Evolutionary conservation across 2,329 filamentous ascomycete species (phyloP), one percentile per base, ranked within the genome.

Genomic region (Pseudocercospora cruenta): DNA sequence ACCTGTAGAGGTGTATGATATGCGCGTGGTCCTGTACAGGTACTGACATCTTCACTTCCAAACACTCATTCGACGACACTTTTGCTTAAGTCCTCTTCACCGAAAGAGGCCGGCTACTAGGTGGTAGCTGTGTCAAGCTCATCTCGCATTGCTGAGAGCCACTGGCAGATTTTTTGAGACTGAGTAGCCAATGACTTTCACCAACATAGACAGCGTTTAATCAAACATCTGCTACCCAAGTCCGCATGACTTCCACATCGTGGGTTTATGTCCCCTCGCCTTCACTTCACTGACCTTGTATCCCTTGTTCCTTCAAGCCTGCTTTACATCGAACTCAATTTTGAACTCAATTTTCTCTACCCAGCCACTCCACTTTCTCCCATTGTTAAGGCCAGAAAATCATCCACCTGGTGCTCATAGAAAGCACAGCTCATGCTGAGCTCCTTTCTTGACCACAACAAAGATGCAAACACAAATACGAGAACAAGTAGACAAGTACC

Each of bases 61-160:
- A 21, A 63, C 65, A 58, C 54, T 67, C 65, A 10, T 63, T 63
- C 12, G 16, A 47, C 26, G 6, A 31, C 14, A 47, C 21, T 45
- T 69, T 63, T 12, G 53, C 36, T 33, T 16, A 67, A 62, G 59
- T 69, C 65, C 67, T 61, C 65, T 65, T 54, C 59, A 12, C 4
- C 21, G 49, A 54, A 60, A 58, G 62, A 61, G 65, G 67, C 67
- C 60, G 54, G 67, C 65, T 39, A 22, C 53, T n/a, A n/a, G 54
- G 16, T 65, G 31, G 19, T 54, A 39, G 62, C 60, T 63, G 65
- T 67, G 67, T 67, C 67, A 62, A 62, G 65, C 64, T 67, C 58
- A 63, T 47, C 58, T 49, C 59, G 26, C 45, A 14, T 45, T 47
- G 43, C 24, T 61, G 67, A 47, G 59, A 64, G 60, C 55, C 60